Evolutionary conservation across 805 yeast genomes (phyloP).

Genomic region (Blastobotrys mokoenaii): DNA sequence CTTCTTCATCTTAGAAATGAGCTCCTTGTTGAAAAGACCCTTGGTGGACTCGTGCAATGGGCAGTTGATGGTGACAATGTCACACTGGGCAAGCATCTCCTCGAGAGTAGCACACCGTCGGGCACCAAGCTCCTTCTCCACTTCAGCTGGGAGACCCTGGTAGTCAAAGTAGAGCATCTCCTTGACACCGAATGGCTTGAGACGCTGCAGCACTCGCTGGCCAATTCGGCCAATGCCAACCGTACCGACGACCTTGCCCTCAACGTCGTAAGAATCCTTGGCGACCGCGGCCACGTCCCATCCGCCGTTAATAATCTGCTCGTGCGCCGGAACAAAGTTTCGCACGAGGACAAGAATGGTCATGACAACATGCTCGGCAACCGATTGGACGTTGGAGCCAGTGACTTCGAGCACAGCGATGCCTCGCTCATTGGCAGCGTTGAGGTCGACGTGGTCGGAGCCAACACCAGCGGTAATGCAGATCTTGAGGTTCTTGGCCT

Average conservation of each 20-base stretch:
- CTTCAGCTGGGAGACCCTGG: slow-evolving; percentile 53
- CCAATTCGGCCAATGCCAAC: slow-evolving; percentile 82
- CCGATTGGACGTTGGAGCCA: slow-evolving; percentile 72
- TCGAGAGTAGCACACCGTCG: slow-evolving; percentile 52
- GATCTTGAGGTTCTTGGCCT: slow-evolving; percentile 60
- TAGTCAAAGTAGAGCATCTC: slow-evolving; percentile 69
- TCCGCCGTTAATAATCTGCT: slow-evolving; percentile 48
- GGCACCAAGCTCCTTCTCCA: slow-evolving; percentile 48
- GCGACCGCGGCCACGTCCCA: slow-evolving; percentile 79
- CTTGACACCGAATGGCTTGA: slow-evolving; percentile 65
- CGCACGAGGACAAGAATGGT: slow-evolving; percentile 63
- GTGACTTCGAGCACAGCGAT: slow-evolving; percentile 74
- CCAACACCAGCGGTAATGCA: slow-evolving; percentile 81
- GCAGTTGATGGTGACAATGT: slow-evolving; percentile 67
- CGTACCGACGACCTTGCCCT: slow-evolving; percentile 68
- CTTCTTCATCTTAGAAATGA: slow-evolving; percentile 54
- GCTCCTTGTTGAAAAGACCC: slow-evolving; percentile 59
- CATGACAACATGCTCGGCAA: slow-evolving; percentile 75
- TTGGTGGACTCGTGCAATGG: slow-evolving; percentile 65
- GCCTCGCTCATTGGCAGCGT: slow-evolving; percentile 53
- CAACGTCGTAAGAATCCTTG: slow-evolving; percentile 65
- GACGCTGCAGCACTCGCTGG: slow-evolving; percentile 61
- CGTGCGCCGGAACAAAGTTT: slow-evolving; percentile 74
- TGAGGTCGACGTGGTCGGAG: slow-evolving; percentile 69
- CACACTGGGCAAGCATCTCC: slow-evolving; percentile 59